phyloP scores from a whole-genome alignment of 225 moss, liverwort and hornwort genomes.

The Pseudoscleropodium purum region DNA sequence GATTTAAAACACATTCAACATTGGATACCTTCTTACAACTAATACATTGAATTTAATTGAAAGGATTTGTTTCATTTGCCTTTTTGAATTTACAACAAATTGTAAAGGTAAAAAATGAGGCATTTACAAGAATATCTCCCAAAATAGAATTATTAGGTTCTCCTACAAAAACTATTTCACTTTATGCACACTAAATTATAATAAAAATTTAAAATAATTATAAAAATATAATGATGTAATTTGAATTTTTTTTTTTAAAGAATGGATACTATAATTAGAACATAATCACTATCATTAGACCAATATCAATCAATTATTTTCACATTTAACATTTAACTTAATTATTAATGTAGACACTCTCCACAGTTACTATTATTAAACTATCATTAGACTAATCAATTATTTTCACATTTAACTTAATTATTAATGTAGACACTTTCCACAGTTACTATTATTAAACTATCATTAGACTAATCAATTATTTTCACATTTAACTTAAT shows the following conservation, averaged over 20 bases:
- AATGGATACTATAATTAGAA: accelerated
- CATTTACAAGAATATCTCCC: accelerated
- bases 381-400: too few relatives aligned
- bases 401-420: too few relatives aligned
- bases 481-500: too few relatives aligned
- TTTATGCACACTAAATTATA: background rate
- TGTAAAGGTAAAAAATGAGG: accelerated
- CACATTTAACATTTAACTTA: too few relatives aligned
- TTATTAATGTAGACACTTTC: too few relatives aligned
- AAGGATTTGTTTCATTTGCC: accelerated
- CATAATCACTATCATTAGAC: too few relatives aligned
- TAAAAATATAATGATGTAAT: background rate
- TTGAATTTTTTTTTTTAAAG: background rate
- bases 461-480: too few relatives aligned
- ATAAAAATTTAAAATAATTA: background rate
- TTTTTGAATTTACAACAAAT: background rate
- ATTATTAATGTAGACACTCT: too few relatives aligned
- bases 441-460: too few relatives aligned
- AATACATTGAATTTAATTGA: background rate
- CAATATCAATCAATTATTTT: too few relatives aligned
- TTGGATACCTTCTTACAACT: background rate
- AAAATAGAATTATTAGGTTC: accelerated
- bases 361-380: too few relatives aligned
- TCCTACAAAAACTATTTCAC: background rate
- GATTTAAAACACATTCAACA: accelerated